Percentiles rank a stretch among this genome's conserved stretches.
phyloP scores from a whole-genome alignment of 2,329 filamentous ascomycete species.

The Ophiobolus disseminans region DNA sequence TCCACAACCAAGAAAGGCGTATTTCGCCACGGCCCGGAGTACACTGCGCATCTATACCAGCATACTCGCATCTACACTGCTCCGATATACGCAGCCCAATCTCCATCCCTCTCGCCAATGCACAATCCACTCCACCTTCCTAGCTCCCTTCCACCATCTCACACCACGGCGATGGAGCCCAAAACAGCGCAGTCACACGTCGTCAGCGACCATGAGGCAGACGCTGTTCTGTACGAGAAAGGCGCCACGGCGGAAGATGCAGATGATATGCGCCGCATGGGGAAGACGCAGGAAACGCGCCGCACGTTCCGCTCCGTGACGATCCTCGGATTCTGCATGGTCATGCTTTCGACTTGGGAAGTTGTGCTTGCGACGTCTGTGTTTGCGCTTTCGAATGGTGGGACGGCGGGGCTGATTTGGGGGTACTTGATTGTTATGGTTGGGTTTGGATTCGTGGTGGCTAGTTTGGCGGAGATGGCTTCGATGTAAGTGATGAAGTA shows the following conservation, averaged over 20 bases:
- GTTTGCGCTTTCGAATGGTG: conserved; percentile 32
- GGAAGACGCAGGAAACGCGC: conserved; percentile 27
- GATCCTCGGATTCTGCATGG: conserved; percentile 27
- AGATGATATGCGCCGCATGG: conserved; percentile 33
- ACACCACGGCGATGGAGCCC: conserved; percentile 12
- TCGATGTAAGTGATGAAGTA: conserved; percentile 45
- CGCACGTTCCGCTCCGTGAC: conserved; percentile 23
- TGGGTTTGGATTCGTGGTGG: conserved; percentile 31
- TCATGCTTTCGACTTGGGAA: conserved; percentile 32
- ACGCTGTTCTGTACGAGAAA: no score
- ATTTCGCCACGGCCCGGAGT: no score
- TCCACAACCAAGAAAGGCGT: no score
- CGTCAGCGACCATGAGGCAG: conserved; percentile 11
- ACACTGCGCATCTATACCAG: no score
- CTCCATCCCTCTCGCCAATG: no score
- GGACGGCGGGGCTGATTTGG: conserved; percentile 41
- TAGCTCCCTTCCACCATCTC: no score
- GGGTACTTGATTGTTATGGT: conserved; percentile 33
- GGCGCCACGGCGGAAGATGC: conserved; percentile 24
- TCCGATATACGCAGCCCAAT: no score
- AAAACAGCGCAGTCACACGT: conserved; percentile 17
- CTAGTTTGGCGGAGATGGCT: conserved; percentile 42
- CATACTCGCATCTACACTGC: no score
- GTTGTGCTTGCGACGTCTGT: conserved; percentile 21
- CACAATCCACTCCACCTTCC: no score